Conservation (phyloP, 108 stramenopile genomes). For the Phaeodactylum tricornutum region DNA sequence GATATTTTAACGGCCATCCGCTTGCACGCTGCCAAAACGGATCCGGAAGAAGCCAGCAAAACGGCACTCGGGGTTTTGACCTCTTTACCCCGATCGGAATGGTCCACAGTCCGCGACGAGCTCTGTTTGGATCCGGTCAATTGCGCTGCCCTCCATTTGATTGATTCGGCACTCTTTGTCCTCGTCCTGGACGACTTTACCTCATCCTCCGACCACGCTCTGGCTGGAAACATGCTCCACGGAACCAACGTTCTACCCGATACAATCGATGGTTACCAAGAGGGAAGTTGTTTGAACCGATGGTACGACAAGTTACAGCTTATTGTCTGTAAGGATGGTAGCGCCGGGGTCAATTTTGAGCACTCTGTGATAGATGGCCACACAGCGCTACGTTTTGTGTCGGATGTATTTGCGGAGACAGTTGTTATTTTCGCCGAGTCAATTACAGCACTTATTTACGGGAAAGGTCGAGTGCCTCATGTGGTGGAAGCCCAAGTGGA, state of each 20-base stretch:
- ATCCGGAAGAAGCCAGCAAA: slow-evolving; percentile 21
- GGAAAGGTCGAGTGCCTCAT: slow-evolving; percentile 34
- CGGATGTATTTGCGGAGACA: slow-evolving; percentile 79
- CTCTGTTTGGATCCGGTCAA: slow-evolving; percentile 24
- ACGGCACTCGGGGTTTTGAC: slow-evolving; percentile 69
- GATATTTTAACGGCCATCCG: slow-evolving; percentile 69
- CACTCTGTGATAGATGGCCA: slow-evolving; percentile 86
- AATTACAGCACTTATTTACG: slow-evolving; percentile 71
- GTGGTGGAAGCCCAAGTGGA: slow-evolving; percentile 55
- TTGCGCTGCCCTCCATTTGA: slow-evolving; percentile 38
- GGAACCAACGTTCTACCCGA: slow-evolving; percentile 59
- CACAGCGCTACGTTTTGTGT: slow-evolving; percentile 75
- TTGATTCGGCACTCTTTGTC: slow-evolving; percentile 80
- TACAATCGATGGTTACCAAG: slow-evolving; percentile 14
- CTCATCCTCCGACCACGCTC: slow-evolving; percentile 59
- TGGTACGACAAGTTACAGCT: slow-evolving; percentile 86
- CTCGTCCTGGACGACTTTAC: slow-evolving; percentile 68
- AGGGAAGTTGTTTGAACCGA: slow-evolving; percentile 73
- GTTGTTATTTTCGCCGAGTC: slow-evolving; percentile 73
- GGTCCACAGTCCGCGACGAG: slow-evolving; percentile 55
- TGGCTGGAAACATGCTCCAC: slow-evolving; percentile 79
- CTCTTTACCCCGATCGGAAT: slow-evolving; percentile 57
- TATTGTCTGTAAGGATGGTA: slow-evolving; percentile 42
- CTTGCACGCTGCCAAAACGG: slow-evolving; percentile 27
- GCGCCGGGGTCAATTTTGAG: slow-evolving; percentile 73